Percentiles rank a stretch among this genome's conserved stretches.
Conservation (phyloP, 2,329 filamentous ascomycete species). For the Pseudofabraea citricarpa region DNA sequence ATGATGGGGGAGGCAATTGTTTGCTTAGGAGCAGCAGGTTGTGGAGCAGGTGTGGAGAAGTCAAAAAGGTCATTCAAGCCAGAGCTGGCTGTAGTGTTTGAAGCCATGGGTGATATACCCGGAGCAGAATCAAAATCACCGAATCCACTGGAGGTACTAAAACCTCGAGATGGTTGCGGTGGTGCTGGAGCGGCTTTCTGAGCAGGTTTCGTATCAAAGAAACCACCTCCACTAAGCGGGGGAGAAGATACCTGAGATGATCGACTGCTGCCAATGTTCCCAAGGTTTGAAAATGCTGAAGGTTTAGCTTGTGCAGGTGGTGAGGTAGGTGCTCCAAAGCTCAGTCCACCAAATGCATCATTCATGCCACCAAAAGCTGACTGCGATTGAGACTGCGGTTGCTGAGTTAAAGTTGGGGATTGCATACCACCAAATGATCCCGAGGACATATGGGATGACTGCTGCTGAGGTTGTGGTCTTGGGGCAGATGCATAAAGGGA, state of each 20-base stretch:
- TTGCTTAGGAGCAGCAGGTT: conserved; percentile 35
- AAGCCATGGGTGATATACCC: conserved; percentile 36
- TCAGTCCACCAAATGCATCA: conserved; percentile 74
- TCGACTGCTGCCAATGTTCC: conserved; percentile 34
- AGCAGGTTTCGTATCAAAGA: conserved; percentile 73
- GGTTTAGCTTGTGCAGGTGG: conserved; percentile 33
- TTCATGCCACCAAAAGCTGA: conserved; percentile 52
- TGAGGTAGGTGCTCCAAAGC: conserved; percentile 49
- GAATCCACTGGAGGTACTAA: conserved; percentile 56
- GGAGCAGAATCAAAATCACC: conserved; percentile 48
- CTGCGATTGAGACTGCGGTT: conserved; percentile 19
- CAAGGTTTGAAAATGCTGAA: conserved; percentile 45
- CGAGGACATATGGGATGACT: conserved; percentile 49
- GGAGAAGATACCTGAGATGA: conserved; percentile 39
- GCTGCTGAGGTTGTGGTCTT: conserved; percentile 61
- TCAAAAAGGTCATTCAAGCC: conserved; percentile 80
- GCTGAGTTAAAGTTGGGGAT: conserved; percentile 44
- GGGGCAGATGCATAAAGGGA: conserved; percentile 87
- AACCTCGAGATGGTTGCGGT: conserved; percentile 42
- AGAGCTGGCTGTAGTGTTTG: conserved; percentile 34
- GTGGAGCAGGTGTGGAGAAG: conserved; percentile 50
- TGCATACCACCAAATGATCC: conserved; percentile 65
- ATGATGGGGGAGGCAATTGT: conserved; percentile 29
- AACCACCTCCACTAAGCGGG: conserved; percentile 61
- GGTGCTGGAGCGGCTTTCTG: conserved; percentile 40